Evolutionary conservation across 495 filamentous ascomycete genomes (phyloP), one percentile per base, ranked within the genome.

Genomic region (Penicillium ochrochloron): DNA sequence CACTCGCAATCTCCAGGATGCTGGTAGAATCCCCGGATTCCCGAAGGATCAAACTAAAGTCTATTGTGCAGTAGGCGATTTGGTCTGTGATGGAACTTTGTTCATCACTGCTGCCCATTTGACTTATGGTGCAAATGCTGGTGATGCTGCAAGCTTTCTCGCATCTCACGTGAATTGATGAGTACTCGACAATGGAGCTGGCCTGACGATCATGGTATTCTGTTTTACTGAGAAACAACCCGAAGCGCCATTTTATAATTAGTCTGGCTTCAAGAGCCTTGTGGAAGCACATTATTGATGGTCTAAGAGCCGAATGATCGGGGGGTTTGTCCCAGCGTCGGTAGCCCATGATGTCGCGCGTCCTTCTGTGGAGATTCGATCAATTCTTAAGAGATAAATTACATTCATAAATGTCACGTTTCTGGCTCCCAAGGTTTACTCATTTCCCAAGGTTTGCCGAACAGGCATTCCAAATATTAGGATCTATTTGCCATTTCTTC

Each of bases 21-120:
- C 37, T 5, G 37, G 37, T 14, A 17, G 14, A 21, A 44, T 44
- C n/a, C 41, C 41, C 4, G 41, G n/a, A 21, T 44, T 21, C 8
- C 41, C 41, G 37, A 44, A 19, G 41, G 41, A 44, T 21, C 41
- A 44, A 21, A 44, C 41, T n/a, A 44, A 44, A n/a, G 41, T 44
- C 7, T 44, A 21, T 6, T 44, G 41, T 6, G 41, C 41, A 21
- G n/a, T 44, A 11, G 41, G 41, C 8, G 41, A 44, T 44, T 21
- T 21, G n/a, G 41, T 21, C 41, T 21, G 17, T 21, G 41, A 44
- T 44, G 41, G 41, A 19, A 44, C 41, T 19, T 44, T 44, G 41
- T 44, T 44, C n/a, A 44, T 44, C 8, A 46, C 42, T 46, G 19
- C n/a, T 12, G 42, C 42, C 12, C 19, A 46, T 46, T 23, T 46